Evolutionary conservation across 768 basidiomycete genomes (phyloP), one percentile per base, ranked within the genome.

Genomic region (button mushroom (Agaricus bisporus)): DNA sequence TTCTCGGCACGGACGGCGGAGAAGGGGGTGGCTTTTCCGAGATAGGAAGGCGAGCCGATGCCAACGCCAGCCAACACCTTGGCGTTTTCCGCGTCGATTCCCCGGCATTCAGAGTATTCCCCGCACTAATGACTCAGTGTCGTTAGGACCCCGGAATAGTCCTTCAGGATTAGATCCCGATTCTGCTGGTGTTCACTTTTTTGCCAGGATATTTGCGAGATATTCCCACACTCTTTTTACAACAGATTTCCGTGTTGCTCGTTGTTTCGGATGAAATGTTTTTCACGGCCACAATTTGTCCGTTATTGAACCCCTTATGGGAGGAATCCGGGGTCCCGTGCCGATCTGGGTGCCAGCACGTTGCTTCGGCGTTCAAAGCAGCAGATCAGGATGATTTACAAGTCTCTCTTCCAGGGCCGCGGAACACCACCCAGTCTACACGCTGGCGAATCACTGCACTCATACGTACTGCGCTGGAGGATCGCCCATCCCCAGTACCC

Each of bases 281-380:
- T 1, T 22, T 4, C 22, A 22, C 22, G 22, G 22, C 22, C 22
- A 22, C 4, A 22, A 22, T 22, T 22, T 4, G 22, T 22, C 22
- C 22, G 22, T 22, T 22, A 2, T 22, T 4, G 22, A 22, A 22
- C 1, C 22, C 22, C 22, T 22, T 22, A 4, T 22, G 22, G 22
- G 22, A 22, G 22, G 2, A 22, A 2, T 22, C 22, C 22, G 22
- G 22, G 22, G 22, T 22, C 22, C 22, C 4, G 22, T 22, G 61
- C 63, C 63, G 63, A 64, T 64, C 63, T 61, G 48, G 56, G 59
- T 61, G 59, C 56, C 38, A 32, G 45, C 52, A 54, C 52, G 52
- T 54, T 54, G 37, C 43, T 39, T 59, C 60, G 60, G 60, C 48
- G 35, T 62, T 59, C 56, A 55, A 57, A 55, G 41, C 32, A 36